Evolutionary conservation across 2,329 filamentous ascomycete species (phyloP).

Genomic region (Diaporthe nobilis): DNA sequence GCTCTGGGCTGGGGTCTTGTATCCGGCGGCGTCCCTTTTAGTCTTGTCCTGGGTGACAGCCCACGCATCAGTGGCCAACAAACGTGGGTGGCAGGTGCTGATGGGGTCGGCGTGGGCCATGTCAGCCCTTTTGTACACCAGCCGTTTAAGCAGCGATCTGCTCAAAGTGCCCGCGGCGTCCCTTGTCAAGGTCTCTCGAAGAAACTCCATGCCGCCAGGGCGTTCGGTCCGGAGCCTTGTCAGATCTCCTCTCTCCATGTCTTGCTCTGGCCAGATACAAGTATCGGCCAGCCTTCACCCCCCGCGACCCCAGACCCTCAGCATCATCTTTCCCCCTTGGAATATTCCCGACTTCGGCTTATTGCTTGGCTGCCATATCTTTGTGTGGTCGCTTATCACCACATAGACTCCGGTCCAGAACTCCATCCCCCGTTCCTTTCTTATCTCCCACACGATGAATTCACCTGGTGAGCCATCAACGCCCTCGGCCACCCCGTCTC

Average conservation of each 20-base stretch:
- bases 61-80: constrained; percentile 30
- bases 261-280: constrained; percentile 36
- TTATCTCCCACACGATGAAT: constrained; percentile 18
- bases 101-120: constrained; percentile 38
- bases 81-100: constrained; percentile 37
- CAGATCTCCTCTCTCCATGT: constrained; percentile 13
- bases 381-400: background rate
- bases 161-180: background rate
- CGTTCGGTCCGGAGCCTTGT: constrained; percentile 38
- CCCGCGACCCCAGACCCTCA: constrained; percentile 27
- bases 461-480: constrained; percentile 35
- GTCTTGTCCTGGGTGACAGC: constrained; percentile 34
- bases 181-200: constrained; percentile 23
- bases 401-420: background rate
- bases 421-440: background rate
- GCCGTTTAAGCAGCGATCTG: constrained; percentile 33
- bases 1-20: constrained; percentile 10
- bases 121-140: constrained; percentile 35
- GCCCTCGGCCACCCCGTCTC: constrained; percentile 34
- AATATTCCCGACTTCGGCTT: background rate
- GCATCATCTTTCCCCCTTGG: background rate
- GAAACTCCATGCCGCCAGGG: constrained; percentile 34
- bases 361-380: background rate
- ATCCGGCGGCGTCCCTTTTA: constrained; percentile 15
- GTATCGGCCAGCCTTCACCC: constrained; percentile 38